Percentiles rank a stretch among this genome's conserved stretches.
Conservation (phyloP, 768 basidiomycete species). For the Boletus vinaceobasis region DNA sequence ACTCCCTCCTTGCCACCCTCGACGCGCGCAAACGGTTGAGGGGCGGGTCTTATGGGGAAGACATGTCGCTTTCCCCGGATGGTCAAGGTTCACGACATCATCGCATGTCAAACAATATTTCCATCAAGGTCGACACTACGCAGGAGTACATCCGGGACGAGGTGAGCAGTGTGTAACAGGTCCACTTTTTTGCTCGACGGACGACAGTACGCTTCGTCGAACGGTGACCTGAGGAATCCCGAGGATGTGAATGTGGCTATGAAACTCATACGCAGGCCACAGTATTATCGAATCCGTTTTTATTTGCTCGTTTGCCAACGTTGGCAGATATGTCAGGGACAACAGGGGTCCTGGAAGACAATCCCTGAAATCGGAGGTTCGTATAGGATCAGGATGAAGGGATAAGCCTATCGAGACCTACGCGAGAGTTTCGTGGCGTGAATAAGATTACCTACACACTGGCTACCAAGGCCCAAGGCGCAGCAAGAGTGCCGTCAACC, state of each 20-base stretch:
- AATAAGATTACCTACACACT: too few relatives aligned
- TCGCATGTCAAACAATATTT: conserved; percentile 46
- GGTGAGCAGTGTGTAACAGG: conserved; percentile 10
- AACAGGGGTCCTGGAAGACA: too few relatives aligned
- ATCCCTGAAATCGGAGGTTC: too few relatives aligned
- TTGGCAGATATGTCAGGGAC: too few relatives aligned
- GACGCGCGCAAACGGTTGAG: conserved; percentile 55
- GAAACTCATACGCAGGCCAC: too few relatives aligned
- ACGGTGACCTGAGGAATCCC: conserved; percentile 17
- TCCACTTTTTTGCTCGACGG: background rate
- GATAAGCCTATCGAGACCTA: too few relatives aligned
- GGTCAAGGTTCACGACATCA: conserved; percentile 26
- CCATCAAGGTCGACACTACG: conserved; percentile 66
- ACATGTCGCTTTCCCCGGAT: conserved; percentile 29
- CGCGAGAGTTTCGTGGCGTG: too few relatives aligned
- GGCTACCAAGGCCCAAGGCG: too few relatives aligned
- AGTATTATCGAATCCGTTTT: too few relatives aligned
- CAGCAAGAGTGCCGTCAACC: too few relatives aligned
- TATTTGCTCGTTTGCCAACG: too few relatives aligned
- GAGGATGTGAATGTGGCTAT: background rate
- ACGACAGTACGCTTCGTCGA: conserved; percentile 20
- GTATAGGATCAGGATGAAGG: too few relatives aligned
- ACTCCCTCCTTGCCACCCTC: conserved; percentile 58
- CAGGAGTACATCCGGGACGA: conserved; percentile 51
- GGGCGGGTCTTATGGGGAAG: conserved; percentile 18